These are phyloP conservation scores for Entoloma clypeatum DNA, from an alignment of 1,284 basidiomycete species.

Conservation along the genomic window DNA sequence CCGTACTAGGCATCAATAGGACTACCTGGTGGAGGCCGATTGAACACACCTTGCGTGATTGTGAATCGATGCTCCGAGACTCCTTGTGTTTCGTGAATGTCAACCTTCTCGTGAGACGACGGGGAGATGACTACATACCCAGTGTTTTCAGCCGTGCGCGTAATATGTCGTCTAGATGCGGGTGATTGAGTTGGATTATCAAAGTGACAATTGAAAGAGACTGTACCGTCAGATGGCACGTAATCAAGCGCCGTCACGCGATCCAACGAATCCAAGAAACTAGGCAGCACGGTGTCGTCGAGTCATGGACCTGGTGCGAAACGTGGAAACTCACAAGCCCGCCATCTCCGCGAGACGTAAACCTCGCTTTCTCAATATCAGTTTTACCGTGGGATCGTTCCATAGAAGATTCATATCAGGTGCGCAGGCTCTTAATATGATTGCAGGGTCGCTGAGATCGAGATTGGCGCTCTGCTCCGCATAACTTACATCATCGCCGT, in stretches of 20 bases:
- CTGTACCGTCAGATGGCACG: slow-evolving; percentile 73
- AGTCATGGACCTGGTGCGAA: no score
- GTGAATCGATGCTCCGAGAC: slow-evolving; percentile 51
- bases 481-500: slow-evolving; percentile 20
- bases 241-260: slow-evolving; percentile 76
- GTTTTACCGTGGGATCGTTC: slow-evolving; percentile 43
- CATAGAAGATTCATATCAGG: slow-evolving; percentile 54
- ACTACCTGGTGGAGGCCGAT: background rate
- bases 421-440: slow-evolving; percentile 41
- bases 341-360: slow-evolving; percentile 56
- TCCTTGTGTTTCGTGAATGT: slow-evolving; percentile 25
- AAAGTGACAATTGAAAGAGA: slow-evolving; percentile 3
- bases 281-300: no score
- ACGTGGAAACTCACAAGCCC: slow-evolving; percentile 66
- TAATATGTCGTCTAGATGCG: slow-evolving; percentile 88
- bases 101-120: background rate
- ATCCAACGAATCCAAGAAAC: slow-evolving; percentile 58
- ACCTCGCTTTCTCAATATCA: slow-evolving; percentile 42
- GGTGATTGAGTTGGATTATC: no score
- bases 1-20: background rate
- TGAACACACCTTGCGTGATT: slow-evolving; percentile 35
- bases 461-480: slow-evolving; percentile 37
- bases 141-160: slow-evolving; percentile 91
- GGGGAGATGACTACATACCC: slow-evolving; percentile 36
- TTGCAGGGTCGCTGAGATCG: slow-evolving; percentile 39